Base-by-base conservation (phyloP, 805 yeast species). In the Cyberlindnera veronae region DNA sequence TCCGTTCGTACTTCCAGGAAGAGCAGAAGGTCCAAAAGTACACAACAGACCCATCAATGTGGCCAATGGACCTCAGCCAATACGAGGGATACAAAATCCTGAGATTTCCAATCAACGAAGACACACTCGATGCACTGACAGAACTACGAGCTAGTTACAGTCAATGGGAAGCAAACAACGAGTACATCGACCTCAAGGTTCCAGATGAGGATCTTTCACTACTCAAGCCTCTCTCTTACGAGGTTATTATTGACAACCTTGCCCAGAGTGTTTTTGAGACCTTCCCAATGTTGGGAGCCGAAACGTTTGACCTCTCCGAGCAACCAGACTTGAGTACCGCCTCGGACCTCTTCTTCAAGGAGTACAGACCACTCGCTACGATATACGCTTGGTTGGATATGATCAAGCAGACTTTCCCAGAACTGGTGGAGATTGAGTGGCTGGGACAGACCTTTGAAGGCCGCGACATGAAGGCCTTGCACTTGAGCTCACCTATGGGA, bases 361-460 rank as follows among this genome's bases (percentile, higher is more conserved):
- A 77, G 36, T 88, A 78, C 62, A 69, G 90, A 44, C 77, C 83
- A 22, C 64, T 86, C 44, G 73, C 74, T 22, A 74, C 87, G 4
- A 81, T 89, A 15, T 72, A 85, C 51, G 66, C 79, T 1, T 87
- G 95, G 95, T 67, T 82, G 48, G 82, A 77, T 33, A 51, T 79
- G 17, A 54, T 88, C 16, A 67, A 69, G 44, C 69, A 72, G 39
- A 71, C 84, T 2, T 85, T 74, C 57, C 87, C 95, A 0, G 72
- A 78, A 9, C 52, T 82, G 8, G 72, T 86, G n/a, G 61, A 60
- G 3, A 58, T 84, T 14, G 88, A 84, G 56, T 67, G 72, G 51
- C 74, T 87, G 13, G 97, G 96, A 3, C 70, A 71, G 41, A 84
- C 95, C 0, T 77, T 62, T 55, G 95, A 88, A 61, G 86, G 86